These are phyloP conservation scores for Globisporangium recalcitrans DNA, from an alignment of 352 stramenopile species.

Conservation along the genomic window DNA sequence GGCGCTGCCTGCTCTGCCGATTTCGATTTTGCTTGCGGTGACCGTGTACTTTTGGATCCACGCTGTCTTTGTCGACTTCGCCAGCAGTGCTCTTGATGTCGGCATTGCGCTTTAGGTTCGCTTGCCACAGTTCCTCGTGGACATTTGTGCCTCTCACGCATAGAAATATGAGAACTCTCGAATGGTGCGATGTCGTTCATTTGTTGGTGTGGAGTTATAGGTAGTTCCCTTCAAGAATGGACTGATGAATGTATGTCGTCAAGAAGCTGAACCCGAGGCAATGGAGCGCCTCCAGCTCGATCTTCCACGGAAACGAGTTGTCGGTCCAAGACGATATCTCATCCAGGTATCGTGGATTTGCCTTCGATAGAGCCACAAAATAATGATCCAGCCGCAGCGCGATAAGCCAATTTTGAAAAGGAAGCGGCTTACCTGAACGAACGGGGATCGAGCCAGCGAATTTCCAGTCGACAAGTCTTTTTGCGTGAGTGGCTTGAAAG, in stretches of 20 bases:
- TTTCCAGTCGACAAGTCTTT: conserved; percentile 46
- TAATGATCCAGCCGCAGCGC: background rate
- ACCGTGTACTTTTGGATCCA: conserved; percentile 81
- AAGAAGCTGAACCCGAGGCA: conserved; percentile 74
- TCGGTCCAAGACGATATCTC: conserved; percentile 58
- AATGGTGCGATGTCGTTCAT: background rate
- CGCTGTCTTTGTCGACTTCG: conserved; percentile 64
- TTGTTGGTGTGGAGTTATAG: conserved; percentile 18
- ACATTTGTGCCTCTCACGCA: background rate
- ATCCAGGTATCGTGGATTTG: conserved; percentile 37
- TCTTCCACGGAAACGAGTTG: conserved; percentile 48
- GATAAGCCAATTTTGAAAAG: background rate
- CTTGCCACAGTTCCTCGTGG: background rate
- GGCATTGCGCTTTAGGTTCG: conserved; percentile 22
- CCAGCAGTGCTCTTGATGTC: conserved; percentile 31
- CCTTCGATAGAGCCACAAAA: conserved; percentile 22
- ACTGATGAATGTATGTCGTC: conserved; percentile 43
- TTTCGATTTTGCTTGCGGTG: conserved; percentile 85
- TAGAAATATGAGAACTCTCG: conserved; percentile 15
- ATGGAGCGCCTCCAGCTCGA: conserved; percentile 80
- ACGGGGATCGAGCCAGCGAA: conserved; percentile 41
- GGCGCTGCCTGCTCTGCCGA: conserved; percentile 95
- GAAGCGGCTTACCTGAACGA: conserved; percentile 44
- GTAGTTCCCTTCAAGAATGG: conserved; percentile 39
- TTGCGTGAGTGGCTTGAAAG: conserved; percentile 49